Evolutionary conservation across 164 flowering plant genomes (phyloP), one percentile per base, ranked within the genome.

Genomic region (Nelumbo lutea): DNA sequence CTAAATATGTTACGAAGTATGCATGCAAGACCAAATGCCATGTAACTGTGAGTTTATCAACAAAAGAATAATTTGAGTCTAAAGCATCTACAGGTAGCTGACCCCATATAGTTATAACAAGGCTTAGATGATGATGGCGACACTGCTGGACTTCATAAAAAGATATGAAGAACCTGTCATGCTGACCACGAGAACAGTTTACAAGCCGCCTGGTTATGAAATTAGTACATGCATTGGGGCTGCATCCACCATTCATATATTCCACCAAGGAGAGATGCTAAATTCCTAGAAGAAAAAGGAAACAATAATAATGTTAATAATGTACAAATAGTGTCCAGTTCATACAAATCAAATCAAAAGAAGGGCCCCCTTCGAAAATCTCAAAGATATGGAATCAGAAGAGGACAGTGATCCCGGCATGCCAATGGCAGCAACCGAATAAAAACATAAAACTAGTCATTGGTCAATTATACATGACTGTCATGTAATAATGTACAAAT

Each of bases 1-100:
- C 98, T 93, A 80, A 83, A 77, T 96, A 93, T 55, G 99, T 96
- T 52, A 96, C 71, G 72, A 96, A 88, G 80, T 84, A 96, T 72
- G 99, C 97, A 98, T 95, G 82, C 77, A 77, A 13, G 14, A 27
- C 27, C 57, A 39, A 76, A 7, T 42, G 67, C 62, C 72, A 70
- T 42, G 61, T 68, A 53, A 27, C 27, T 2, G n/a, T 14, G 8
- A 45, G 70, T 60, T 15, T 55, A 9, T 66, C 11, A 10, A 72
- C 6, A 44, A 46, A 57, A 27, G 27, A 27, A 38, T 11, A 39
- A 15, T 13, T 57, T 52, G 3, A 41, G 38, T 27, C 27, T 27
- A 27, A 27, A 27, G 27, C 27, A 44, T 4, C 6, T 27, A 64
- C 62, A 58, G 41, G 39, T 14, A 40, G 40, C 41, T 39, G 40